Evolutionary conservation across 2,329 filamentous ascomycete species (phyloP), one percentile per base, ranked within the genome.

Genomic region (Xylariales sp.): DNA sequence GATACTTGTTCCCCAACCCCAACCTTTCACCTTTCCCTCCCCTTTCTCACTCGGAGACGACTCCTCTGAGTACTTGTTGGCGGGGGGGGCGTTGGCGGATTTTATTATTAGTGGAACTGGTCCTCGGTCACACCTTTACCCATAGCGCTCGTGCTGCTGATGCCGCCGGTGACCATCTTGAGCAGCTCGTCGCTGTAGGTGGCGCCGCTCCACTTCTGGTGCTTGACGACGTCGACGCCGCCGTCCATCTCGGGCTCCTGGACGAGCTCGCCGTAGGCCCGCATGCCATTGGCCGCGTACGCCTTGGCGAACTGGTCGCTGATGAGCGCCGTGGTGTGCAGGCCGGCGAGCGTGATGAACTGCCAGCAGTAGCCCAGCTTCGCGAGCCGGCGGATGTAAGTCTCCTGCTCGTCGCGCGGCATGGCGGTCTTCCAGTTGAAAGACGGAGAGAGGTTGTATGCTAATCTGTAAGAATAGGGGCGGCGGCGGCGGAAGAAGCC

Each of bases 391-490:
- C 82, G 73, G 70, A 98, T 98, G 71, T 97, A 98, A 15, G 93
- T 98, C 70, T 95, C 88, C 69, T 98, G 93, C 62, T 97, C 91
- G 37, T 77, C 74, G 49, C 85, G 81, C 30, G 88, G 76, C 90
- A 96, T 96, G 54, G 91, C 93, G 41, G 89, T 77, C 74, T 97
- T 97, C 93, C 93, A 98, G 80, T 98, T 98, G 84, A 98, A 98
- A 4, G 89, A 95, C 20, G 93, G 93, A 0, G 89, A 96, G 48
- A 98, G 83, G 74, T 98, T 98, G 74, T 98, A 98, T 5, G 93
- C 85, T 43, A 98, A 85, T 62, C 87, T 93, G n/a, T n/a, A n/a
- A n/a, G n/a, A n/a, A n/a, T n/a, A n/a, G n/a, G n/a, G n/a, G n/a
- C n/a, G n/a, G n/a, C n/a, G n/a, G n/a, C n/a, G n/a, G n/a, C n/a